Conservation (phyloP, 106 monocot species). For the Platanthera guangdongensis region DNA sequence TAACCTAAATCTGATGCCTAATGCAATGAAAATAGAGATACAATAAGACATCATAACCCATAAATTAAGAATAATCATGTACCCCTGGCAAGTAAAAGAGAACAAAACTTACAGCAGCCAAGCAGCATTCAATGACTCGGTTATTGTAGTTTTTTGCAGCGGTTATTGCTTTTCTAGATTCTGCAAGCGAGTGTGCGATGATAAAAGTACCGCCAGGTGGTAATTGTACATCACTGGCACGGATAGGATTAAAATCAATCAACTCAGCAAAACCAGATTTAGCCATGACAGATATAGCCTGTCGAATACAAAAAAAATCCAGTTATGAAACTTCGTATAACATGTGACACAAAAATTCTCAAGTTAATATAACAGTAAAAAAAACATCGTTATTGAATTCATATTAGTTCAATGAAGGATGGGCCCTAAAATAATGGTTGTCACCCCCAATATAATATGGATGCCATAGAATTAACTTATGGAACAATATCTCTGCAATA, state of each 20-base stretch:
- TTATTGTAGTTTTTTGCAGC: constrained; percentile 97
- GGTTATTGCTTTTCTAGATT: constrained; percentile 92
- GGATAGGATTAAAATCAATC: constrained; percentile 95
- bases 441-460: neutral
- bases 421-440: neutral
- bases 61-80: neutral
- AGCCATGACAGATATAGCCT: constrained; percentile 98
- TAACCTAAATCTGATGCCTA: neutral
- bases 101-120: constrained; percentile 72
- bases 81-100: neutral
- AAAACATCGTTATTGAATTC: too few relatives aligned
- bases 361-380: neutral
- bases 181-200: constrained; percentile 86
- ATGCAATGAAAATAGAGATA: neutral
- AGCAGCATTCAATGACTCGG: constrained; percentile 88
- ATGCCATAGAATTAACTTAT: neutral
- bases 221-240: constrained; percentile 80
- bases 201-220: constrained; percentile 88
- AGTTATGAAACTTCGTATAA: neutral
- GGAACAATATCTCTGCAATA: neutral
- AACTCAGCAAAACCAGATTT: constrained; percentile 93
- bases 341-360: neutral
- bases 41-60: neutral
- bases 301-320: constrained; percentile 11
- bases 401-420: too few relatives aligned